Evolutionary conservation across 2,329 filamentous ascomycete genomes (phyloP).

Genomic region (Zasmidium citrigriseum): DNA sequence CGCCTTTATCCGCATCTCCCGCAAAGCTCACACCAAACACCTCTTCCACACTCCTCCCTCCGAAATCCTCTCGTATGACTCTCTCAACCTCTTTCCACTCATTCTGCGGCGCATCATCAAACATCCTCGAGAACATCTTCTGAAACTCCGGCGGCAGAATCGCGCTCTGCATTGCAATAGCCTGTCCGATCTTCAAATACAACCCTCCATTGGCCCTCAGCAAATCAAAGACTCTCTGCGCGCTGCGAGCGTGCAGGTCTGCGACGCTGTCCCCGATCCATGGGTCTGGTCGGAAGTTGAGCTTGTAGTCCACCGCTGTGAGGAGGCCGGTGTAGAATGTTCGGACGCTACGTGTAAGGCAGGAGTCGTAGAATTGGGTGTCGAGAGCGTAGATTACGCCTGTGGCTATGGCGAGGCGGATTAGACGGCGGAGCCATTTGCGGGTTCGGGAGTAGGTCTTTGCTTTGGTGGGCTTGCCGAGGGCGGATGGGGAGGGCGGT

Average conservation of each 20-base stretch:
- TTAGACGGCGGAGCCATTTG: constrained; percentile 75
- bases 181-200: constrained; percentile 97
- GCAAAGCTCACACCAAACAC: constrained; percentile 86
- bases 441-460: constrained; percentile 70
- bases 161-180: constrained; percentile 96
- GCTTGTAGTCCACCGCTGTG: constrained; percentile 89
- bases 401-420: constrained; percentile 60
- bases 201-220: constrained; percentile 85
- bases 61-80: constrained; percentile 87
- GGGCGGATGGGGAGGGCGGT: constrained; percentile 75
- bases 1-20: constrained; percentile 53
- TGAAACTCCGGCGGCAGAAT: constrained; percentile 93
- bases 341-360: constrained; percentile 73
- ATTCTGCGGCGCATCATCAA: constrained; percentile 95
- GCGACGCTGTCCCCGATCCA: constrained; percentile 70
- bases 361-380: constrained; percentile 73
- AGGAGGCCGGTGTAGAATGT: constrained; percentile 80
- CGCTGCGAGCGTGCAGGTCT: constrained; percentile 80
- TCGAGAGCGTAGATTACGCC: constrained; percentile 70
- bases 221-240: constrained; percentile 78
- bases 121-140: constrained; percentile 94
- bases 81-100: constrained; percentile 80
- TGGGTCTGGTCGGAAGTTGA: constrained; percentile 87
- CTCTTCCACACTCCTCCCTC: constrained; percentile 77
- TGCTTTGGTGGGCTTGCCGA: constrained; percentile 70